Base-by-base conservation (phyloP, 202 grass and related monocot species). In the Setaria italica region DNA sequence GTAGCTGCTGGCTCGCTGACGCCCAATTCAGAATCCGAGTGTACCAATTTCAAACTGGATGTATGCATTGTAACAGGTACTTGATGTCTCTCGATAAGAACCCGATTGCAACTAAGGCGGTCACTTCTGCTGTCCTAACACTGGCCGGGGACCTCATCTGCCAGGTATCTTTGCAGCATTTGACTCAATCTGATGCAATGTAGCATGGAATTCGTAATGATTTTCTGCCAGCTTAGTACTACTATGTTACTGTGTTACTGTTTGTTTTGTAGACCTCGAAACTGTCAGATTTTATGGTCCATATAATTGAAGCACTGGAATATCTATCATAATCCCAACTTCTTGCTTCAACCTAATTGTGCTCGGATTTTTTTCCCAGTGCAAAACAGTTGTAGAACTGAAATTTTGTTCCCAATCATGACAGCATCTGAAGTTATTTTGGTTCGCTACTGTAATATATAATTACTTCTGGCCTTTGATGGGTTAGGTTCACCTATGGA, bases 121-220 rank as follows among this genome's bases (percentile, higher is more conserved):
- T 96, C 67, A 96, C 92, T 49, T 95, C 93, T 81, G 90, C 93
- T 58, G 64, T 94, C 85, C 88, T 99, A 4, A 99, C 90, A n/a
- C 87, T 96, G 5, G 71, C 88, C 33, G 93, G 93, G 65, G 97
- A 99, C 82, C 76, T 99, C 71, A 99, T 96, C 83, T 99, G 93
- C 74, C 97, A 96, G 93, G 97, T 75, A 25, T 7, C 2, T 35
- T 62, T 32, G 7, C 47, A 30, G 2, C 63, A 17, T 11, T 42
- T 58, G 29, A 4, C 25, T 49, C 68, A 11, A 19, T 79, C 9
- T 67, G 25, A 62, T 62, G 79, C 25, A 80, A 54, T 45, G 54
- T 53, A 47, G 11, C 64, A 46, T 70, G 21, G 19, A 6, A 55
- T 60, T 3, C 5, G 0, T 73, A 47, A 1, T 69, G n/a, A 9